Evolutionary conservation across 371 early-diverging fungal genomes (phyloP), one percentile per base, ranked within the genome.

Genomic region (Mucor racemosus): DNA sequence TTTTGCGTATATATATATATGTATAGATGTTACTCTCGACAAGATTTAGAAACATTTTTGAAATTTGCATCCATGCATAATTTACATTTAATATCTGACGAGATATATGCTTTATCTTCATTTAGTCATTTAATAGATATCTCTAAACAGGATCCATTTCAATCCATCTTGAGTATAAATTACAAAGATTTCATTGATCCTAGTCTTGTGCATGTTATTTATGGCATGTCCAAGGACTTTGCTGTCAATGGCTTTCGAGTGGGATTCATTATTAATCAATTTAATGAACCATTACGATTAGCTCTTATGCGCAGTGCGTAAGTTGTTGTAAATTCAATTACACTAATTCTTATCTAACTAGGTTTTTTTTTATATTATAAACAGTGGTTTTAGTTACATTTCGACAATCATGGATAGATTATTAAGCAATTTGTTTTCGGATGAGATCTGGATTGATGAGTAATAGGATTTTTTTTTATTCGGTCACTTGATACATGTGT

Each of bases 141-240:
- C 1, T 42, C 19, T 4, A 48, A 21, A 26, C 19, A 65, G 2
- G 53, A 66, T 40, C 66, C 66, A 1, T 71, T 71, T 54, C 15
- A 58, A 1, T 71, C 71, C 0, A 77, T 89, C 5, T 72, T 92
- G 38, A 80, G 86, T 35, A 64, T 88, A 38, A 64, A 72, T 5
- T 84, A 87, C 60, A 72, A 75, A 15, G 58, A 86, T 3, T 72
- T 88, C 34, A 91, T 91, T 41, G 90, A 91, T 58, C 88, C 90
- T 46, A 58, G 70, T 0, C 62, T 81, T 19, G 84, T 91, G 15
- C 88, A 92, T 64, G 83, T 92, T n/a, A 66, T 93, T 26, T 93
- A 92, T 75, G 88, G 91, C 35, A 68, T 95, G 68, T 90, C 90
- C 71, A 92, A 92, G 73, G 92, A 92, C 70, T 92, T 92, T 71